Evolutionary conservation across 129 eudicot species (phyloP).

Genomic region (Solidago caesia): DNA sequence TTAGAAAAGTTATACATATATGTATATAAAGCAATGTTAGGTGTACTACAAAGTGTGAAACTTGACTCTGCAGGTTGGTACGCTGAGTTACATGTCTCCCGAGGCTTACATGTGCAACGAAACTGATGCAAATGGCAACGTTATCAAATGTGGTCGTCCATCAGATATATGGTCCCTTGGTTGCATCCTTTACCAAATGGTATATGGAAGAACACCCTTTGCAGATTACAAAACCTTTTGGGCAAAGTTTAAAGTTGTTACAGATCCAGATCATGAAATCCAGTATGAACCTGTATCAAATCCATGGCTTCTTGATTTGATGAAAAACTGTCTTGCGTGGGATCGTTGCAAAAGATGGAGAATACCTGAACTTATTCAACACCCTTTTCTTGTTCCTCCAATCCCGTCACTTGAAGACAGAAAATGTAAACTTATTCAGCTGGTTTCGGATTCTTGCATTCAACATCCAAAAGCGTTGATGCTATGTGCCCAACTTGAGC

Average conservation of each 20-base stretch:
- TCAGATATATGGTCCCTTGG: conserved; percentile 99
- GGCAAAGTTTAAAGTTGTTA: conserved; percentile 91
- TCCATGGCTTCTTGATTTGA: conserved; percentile 83
- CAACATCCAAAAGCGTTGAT: conserved; percentile 50
- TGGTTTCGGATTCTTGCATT: conserved; percentile 53
- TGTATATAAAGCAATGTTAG: no score
- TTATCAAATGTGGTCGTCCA: conserved; percentile 93
- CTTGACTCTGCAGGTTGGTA: conserved; percentile 70
- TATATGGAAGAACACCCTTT: conserved; percentile 94
- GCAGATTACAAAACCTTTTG: conserved; percentile 91
- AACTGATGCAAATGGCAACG: conserved; percentile 80
- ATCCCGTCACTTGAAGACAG: conserved; percentile 32
- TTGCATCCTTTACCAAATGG: conserved; percentile 99
- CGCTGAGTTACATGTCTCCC: conserved; percentile 98
- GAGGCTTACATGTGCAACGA: conserved; percentile 98
- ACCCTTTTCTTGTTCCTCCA: conserved; percentile 92
- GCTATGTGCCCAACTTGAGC: conserved; percentile 57
- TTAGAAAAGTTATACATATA: no score
- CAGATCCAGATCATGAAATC: conserved; percentile 83
- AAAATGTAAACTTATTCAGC: conserved; percentile 42
- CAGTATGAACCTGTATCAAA: conserved; percentile 67
- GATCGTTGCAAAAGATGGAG: conserved; percentile 75
- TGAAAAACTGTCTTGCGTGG: conserved; percentile 93
- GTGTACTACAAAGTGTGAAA: background rate
- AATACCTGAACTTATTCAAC: conserved; percentile 82